A percentile compares a stretch with the other conserved stretches of the same genome.
Conservation (phyloP, 2,329 filamentous ascomycete genomes). For the Ceratocystis destructans region DNA sequence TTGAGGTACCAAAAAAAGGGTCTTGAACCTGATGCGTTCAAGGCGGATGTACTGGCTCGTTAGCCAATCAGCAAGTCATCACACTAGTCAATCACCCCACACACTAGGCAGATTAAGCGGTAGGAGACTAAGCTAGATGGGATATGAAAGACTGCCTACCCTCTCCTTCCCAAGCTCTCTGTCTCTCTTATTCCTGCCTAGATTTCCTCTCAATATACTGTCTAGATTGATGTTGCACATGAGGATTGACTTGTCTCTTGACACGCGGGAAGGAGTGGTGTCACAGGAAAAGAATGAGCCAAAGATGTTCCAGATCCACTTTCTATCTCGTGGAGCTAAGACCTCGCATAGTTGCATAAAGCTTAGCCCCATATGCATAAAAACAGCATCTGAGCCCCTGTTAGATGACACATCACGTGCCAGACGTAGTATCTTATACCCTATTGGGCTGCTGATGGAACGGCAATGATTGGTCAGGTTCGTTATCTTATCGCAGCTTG, state of each 20-base stretch:
- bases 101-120: no score
- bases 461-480: not conserved
- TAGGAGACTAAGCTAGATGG: no score
- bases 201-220: not conserved
- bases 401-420: not conserved
- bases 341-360: not conserved
- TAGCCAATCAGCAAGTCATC: no score
- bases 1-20: no score
- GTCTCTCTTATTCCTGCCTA: not conserved
- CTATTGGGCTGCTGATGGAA: not conserved
- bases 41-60: no score
- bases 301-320: not conserved
- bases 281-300: not conserved
- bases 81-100: no score
- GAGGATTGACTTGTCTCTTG: not conserved
- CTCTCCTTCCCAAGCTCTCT: not conserved
- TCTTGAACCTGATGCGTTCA: no score
- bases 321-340: not conserved
- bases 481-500: not conserved
- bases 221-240: not conserved
- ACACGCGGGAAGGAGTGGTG: not conserved
- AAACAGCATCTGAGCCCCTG: not conserved
- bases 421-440: not conserved
- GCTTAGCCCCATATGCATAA: not conserved
- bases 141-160: no score